Base-by-base conservation (phyloP, 2,329 filamentous ascomycete genomes). In the Alternaria gansuensis region DNA sequence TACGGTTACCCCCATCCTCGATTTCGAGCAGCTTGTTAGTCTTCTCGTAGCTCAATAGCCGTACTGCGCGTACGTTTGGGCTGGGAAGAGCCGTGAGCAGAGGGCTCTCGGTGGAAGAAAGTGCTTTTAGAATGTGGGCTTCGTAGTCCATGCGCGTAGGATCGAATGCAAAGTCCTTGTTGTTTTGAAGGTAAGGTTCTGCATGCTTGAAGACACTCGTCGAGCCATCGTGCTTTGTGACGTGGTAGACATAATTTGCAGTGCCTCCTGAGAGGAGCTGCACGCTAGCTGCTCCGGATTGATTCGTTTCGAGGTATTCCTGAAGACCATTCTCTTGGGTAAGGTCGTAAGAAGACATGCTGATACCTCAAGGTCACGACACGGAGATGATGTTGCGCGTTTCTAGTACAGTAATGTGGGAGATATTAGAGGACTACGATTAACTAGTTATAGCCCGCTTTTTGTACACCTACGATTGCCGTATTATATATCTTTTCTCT, bases 241-340 rank as follows among this genome's bases (percentile, higher is more conserved):
- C 60, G 21, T 76, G 75, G 51, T 75, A 78, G 39, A 77, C 73
- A 50, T 71, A 76, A 51, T 78, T 79, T 21, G 74, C 74, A 5
- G 67, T 74, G 10, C 75, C 75, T 23, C 76, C 76, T 2, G 65
- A 65, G 17, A 79, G 67, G 3, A 69, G 54, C 0, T 61, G 44
- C 5, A 73, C 50, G 17, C 28, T 39, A 13, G 53, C 50, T 50
- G 39, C 13, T 50, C 7, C 36, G 53, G 52, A 26, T 23, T 36
- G 24, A 44, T 43, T 49, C 7, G 50, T 34, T 23, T 45, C 17
- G 11, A 76, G 66, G 54, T 74, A 73, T 40, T 61, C 40, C 10
- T 40, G 33, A 3, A 76, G 64, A 1, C 70, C 71, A 3, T 56
- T 23, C 29, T 60, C 60, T 13, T 60, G 69, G 2, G 68, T 75